A percentile compares a stretch with the other conserved stretches of the same genome.
Conservation (phyloP, 495 filamentous ascomycete species). For the Collariella sp. region DNA sequence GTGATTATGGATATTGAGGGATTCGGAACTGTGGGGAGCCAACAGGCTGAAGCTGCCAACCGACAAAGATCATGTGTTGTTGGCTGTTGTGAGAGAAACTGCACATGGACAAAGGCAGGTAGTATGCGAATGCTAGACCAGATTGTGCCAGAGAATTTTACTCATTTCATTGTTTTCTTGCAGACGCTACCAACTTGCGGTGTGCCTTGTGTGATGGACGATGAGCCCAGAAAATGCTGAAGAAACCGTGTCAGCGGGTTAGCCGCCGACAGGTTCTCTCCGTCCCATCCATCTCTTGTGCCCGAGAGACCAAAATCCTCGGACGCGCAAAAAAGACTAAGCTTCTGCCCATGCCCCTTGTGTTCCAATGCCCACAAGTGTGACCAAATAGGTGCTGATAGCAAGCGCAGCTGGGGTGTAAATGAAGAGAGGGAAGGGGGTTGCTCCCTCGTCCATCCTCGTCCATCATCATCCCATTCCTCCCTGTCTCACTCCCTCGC, state of each 20-base stretch:
- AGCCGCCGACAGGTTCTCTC: not conserved
- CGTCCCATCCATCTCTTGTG: not conserved
- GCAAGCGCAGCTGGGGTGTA: not conserved
- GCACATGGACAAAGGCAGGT: not conserved
- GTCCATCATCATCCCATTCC: not conserved
- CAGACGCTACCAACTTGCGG: slow-evolving; percentile 17
- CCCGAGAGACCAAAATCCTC: not conserved
- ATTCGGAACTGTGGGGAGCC: not conserved
- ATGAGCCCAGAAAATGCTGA: not conserved
- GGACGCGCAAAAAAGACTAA: not conserved
- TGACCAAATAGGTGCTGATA: not conserved
- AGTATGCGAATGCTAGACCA: too few species aligned
- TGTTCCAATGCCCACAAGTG: not conserved
- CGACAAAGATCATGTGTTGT: not conserved
- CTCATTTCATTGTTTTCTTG: slow-evolving; percentile 23
- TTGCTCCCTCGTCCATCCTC: not conserved
- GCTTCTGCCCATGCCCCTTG: not conserved
- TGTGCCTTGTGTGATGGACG: not conserved
- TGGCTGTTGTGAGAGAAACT: not conserved
- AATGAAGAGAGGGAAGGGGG: not conserved
- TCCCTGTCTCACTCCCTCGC: slow-evolving; percentile 1
- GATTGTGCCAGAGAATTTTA: slow-evolving; percentile 19
- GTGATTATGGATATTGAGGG: not conserved
- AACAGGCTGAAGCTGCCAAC: not conserved
- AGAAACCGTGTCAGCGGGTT: not conserved